Evolutionary conservation across 2,329 filamentous ascomycete species (phyloP).

Genomic region (Stenocarpella maydis): DNA sequence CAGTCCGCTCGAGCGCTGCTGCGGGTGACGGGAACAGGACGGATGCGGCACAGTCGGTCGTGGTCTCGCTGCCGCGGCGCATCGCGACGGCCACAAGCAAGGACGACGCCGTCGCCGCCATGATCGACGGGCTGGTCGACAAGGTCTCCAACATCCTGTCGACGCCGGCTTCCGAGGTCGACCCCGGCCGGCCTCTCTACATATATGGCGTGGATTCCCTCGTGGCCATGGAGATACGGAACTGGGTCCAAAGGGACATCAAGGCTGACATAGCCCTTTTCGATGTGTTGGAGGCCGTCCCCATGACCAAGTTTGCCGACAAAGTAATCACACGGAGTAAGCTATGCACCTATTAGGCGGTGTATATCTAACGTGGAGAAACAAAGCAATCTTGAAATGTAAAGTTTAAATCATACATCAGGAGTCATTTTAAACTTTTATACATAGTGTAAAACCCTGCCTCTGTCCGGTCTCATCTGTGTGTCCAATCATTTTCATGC

Average conservation of each 20-base stretch:
- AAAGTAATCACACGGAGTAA: no score
- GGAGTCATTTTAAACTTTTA: no score
- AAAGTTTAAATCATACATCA: no score
- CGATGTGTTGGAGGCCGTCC: constrained; percentile 29
- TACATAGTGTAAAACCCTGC: no score
- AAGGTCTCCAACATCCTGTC: constrained; percentile 32
- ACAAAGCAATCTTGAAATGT: no score
- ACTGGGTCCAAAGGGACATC: constrained; percentile 32
- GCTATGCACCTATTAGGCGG: no score
- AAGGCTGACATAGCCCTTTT: constrained; percentile 29
- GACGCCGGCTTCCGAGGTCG: constrained; percentile 29
- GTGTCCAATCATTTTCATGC: no score
- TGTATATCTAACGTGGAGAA: no score
- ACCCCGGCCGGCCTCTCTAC: constrained; percentile 28
- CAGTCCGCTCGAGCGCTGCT: no score
- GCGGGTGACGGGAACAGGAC: no score
- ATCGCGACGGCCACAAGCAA: constrained; percentile 1
- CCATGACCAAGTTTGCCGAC: constrained; percentile 28
- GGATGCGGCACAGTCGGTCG: no score
- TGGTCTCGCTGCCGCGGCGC: not conserved
- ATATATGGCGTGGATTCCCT: constrained; percentile 32
- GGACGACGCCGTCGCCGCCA: constrained; percentile 24
- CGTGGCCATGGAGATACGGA: constrained; percentile 32
- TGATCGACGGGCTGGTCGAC: constrained; percentile 27
- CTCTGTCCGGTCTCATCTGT: no score